Evolutionary conservation across 768 basidiomycete species (phyloP), one percentile per base, ranked within the genome.

Genomic region (Panellus pusillus): DNA sequence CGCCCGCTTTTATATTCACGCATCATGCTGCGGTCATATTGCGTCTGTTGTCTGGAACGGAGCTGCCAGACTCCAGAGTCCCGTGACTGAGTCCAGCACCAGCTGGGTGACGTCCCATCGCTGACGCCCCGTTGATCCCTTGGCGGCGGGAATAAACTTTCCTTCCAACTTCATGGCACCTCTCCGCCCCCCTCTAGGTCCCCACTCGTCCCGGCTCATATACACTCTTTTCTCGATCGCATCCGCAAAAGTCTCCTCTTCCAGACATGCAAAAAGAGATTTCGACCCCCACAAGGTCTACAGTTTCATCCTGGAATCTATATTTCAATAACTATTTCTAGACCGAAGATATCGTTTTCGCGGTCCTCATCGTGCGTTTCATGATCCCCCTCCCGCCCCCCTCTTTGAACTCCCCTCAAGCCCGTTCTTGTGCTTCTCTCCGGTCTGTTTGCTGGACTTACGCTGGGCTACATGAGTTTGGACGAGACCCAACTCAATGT

Each of bases 381-480:
- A 29, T 9, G n/a, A 29, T 13, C 6, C 24, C 29, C 8, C 19
- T 50, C 15, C n/a, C 18, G 14, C 8, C 18, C 8, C 12, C 18
- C 18, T 17, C 45, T 38, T 51, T 39, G 18, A 45, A 47, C 31
- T 50, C 37, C 43, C 6, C 17, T 19, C 14, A 51, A 60, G 59
- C 93, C 93, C 50, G 68, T 93, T 36, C 85, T 93, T 61, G 93
- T 94, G 50, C 67, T 92, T 45, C 65, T 89, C 60, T 93, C 89
- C 52, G 92, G 92, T 66, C 65, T 93, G 55, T 93, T 94, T 81
- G 92, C 92, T 76, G 90, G 93, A 68, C 77, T 94, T 61, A 95
- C 93, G 56, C 75, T 95, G 42, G 93, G 93, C 17, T 94, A 92
- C 70, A 93, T 95, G 89, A 90, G 87, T 63, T 79, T 95, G 68